Evolutionary conservation across 1,284 basidiomycete genomes (phyloP).

Genomic region (Apiotrichum gracile): DNA sequence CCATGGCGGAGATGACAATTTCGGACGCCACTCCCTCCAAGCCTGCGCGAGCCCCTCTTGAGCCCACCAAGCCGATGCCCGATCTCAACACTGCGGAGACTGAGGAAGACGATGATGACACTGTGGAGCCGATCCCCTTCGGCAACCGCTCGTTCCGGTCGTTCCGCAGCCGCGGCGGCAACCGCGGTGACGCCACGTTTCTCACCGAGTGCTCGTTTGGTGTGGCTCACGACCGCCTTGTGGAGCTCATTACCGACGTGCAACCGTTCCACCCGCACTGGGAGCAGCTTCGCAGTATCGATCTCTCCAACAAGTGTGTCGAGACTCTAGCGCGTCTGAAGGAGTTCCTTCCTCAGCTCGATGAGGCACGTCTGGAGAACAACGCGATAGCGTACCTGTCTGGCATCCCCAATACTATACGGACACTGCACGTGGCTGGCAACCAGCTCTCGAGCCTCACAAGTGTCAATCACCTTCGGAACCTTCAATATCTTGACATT

Average conservation of each 20-base stretch:
- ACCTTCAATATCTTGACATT: constrained; percentile 84
- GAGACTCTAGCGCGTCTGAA: constrained; percentile 88
- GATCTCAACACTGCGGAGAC: background rate
- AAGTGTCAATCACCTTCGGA: constrained; percentile 78
- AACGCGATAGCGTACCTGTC: constrained; percentile 83
- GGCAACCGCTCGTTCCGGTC: constrained; percentile 7
- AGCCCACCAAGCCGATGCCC: background rate
- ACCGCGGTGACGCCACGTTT: constrained; percentile 65
- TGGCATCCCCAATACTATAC: constrained; percentile 69
- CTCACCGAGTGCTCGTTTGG: constrained; percentile 89
- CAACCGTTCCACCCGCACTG: constrained; percentile 93
- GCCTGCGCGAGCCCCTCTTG: constrained; percentile 46
- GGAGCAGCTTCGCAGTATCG: constrained; percentile 71
- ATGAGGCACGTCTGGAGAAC: constrained; percentile 67
- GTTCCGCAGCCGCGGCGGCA: constrained; percentile 14
- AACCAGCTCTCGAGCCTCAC: constrained; percentile 83
- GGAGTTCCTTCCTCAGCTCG: constrained; percentile 84
- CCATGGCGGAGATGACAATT: constrained; percentile 60
- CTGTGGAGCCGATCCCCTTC: constrained; percentile 14
- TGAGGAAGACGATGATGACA: constrained; percentile 5
- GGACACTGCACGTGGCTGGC: constrained; percentile 70
- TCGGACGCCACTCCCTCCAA: constrained; percentile 58
- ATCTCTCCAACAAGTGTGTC: constrained; percentile 70
- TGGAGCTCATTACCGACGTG: constrained; percentile 89
- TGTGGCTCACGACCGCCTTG: constrained; percentile 80